Percentiles rank a stretch among this genome's conserved stretches.
Evolutionary conservation across 331 rosid species (phyloP).

Genomic region (Saraca asoca): DNA sequence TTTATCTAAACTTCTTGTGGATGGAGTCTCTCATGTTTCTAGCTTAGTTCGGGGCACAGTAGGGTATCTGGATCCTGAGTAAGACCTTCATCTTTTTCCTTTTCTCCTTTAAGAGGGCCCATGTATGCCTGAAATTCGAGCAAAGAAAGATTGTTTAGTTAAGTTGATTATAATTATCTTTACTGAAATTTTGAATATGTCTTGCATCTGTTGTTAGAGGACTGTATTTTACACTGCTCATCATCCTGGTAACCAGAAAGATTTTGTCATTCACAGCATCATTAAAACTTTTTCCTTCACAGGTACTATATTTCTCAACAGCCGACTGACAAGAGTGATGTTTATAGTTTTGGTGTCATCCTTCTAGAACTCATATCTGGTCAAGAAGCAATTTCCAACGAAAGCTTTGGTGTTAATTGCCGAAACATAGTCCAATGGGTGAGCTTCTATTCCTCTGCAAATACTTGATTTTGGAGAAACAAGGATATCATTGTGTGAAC

Average conservation of each 20-base stretch:
- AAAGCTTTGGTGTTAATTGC: constrained; percentile 83
- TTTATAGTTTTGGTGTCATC: constrained; percentile 88
- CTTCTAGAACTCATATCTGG: constrained; percentile 95
- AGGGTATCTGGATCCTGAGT: constrained; percentile 95
- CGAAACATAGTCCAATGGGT: constrained; percentile 93
- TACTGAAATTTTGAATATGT: not conserved
- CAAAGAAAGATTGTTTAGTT: not conserved
- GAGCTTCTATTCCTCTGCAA: constrained; percentile 35
- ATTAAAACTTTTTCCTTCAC: constrained; percentile 16
- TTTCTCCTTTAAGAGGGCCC: not conserved
- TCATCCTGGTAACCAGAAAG: not conserved
- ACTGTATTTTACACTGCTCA: not conserved
- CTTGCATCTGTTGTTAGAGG: not conserved
- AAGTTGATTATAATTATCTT: not conserved
- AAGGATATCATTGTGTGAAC: not conserved
- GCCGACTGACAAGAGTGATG: constrained; percentile 88
- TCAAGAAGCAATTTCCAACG: constrained; percentile 92
- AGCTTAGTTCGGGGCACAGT: constrained; percentile 93
- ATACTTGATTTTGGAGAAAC: constrained; percentile 11
- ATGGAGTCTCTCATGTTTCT: constrained; percentile 86
- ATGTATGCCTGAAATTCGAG: constrained; percentile 20
- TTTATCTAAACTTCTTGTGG: constrained; percentile 87
- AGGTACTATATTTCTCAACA: constrained; percentile 92
- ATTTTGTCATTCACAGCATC: not conserved
- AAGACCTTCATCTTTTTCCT: constrained; percentile 42